These are phyloP conservation scores for Colletotrichum sp. DNA, from an alignment of 2,329 filamentous ascomycete species.

Conservation along the genomic window DNA sequence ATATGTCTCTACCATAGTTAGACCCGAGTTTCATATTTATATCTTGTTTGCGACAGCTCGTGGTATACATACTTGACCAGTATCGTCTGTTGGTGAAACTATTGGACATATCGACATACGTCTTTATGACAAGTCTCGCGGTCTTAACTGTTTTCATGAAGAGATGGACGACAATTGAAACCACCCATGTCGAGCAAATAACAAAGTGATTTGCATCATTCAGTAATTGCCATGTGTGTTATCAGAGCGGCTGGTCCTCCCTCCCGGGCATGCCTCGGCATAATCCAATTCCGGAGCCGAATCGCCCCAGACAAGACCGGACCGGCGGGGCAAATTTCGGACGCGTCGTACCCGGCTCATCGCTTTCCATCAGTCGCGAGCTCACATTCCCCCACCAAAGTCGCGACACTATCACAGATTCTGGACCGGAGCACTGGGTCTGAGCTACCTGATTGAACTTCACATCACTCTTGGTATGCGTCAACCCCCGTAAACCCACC, in stretches of 20 bases:
- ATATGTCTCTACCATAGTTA: neutral
- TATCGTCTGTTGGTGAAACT: neutral
- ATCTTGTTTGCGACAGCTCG: neutral
- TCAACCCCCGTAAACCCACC: neutral
- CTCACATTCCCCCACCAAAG: neutral
- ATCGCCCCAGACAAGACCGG: neutral
- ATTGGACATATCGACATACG: neutral
- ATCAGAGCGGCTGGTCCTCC: neutral
- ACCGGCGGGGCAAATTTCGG: neutral
- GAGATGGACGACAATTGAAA: neutral
- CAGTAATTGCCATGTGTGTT: neutral
- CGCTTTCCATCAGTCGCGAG: neutral
- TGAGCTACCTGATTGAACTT: neutral
- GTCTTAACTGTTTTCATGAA: neutral
- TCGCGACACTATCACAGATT: neutral
- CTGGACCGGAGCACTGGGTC: neutral
- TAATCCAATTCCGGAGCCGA: neutral
- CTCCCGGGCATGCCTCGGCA: constrained; percentile 5
- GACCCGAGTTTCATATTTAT: neutral
- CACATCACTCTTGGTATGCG: neutral
- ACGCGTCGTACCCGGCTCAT: neutral
- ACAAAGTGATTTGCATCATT: neutral
- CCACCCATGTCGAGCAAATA: neutral
- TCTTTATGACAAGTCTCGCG: neutral
- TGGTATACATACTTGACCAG: no score